These are phyloP conservation scores for Fusarium veterinarium DNA, from an alignment of 2,329 filamentous ascomycete species.

Conservation along the genomic window DNA sequence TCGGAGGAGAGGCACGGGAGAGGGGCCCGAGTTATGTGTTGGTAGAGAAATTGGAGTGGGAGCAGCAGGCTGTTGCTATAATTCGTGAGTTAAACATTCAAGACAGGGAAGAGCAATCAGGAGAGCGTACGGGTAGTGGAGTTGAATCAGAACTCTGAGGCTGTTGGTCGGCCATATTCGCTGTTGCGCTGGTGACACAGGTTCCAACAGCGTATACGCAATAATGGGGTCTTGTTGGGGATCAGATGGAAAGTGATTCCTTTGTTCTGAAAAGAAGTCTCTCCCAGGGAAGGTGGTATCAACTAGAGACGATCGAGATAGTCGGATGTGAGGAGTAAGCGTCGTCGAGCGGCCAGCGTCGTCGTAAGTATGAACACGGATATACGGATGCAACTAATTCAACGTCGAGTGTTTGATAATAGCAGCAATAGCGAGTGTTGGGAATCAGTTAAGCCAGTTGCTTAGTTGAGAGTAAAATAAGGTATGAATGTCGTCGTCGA, in stretches of 20 bases:
- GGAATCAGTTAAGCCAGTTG: conserved; percentile 9
- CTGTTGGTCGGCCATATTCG: conserved; percentile 42
- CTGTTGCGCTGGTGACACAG: conserved; percentile 26
- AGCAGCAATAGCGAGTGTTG: conserved; percentile 23
- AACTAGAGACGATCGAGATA: background rate
- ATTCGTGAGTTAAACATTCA: conserved; percentile 26
- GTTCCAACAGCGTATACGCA: background rate
- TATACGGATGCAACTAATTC: background rate
- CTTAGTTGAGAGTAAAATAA: conserved; percentile 23
- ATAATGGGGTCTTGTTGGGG: background rate
- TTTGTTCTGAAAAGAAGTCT: background rate
- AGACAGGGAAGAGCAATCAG: background rate
- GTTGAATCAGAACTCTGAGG: conserved; percentile 38
- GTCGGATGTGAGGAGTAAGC: conserved; percentile 20
- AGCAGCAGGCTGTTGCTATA: conserved; percentile 37
- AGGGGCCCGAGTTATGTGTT: conserved; percentile 56
- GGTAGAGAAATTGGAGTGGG: conserved; percentile 46
- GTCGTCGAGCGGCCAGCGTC: conserved; percentile 41
- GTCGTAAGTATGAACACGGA: conserved; percentile 9
- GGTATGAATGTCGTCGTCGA: conserved; percentile 23
- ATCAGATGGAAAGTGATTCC: background rate
- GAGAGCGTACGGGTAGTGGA: conserved; percentile 38
- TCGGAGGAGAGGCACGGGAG: conserved; percentile 82
- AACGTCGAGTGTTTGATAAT: background rate
- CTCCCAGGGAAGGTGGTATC: background rate